A percentile compares a stretch with the other conserved stretches of the same genome.
Conservation (phyloP, 352 stramenopile genomes). For the Phytophthora tentaculata region DNA sequence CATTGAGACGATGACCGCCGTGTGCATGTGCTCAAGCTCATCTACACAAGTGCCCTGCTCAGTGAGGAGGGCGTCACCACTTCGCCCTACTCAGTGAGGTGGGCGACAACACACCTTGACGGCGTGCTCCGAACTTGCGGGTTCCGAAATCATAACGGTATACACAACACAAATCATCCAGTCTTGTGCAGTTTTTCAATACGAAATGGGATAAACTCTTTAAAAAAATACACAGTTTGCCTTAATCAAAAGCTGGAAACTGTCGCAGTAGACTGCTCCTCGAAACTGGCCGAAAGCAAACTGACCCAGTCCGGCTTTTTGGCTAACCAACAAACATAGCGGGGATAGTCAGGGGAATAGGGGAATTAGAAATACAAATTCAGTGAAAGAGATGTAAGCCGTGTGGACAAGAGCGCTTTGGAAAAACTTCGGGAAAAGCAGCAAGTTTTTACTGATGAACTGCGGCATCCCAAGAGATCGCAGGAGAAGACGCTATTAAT, state of each 20-base stretch:
- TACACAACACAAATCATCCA: not conserved
- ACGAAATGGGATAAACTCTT: too few species aligned
- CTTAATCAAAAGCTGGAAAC: not conserved
- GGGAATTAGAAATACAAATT: constrained; percentile 5
- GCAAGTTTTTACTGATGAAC: not conserved
- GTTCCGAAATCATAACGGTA: not conserved
- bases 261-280: not conserved
- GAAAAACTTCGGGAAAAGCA: constrained; percentile 7
- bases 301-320: constrained; percentile 23
- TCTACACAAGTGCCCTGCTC: constrained; percentile 22
- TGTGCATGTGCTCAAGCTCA: constrained; percentile 11
- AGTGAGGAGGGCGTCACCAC: constrained; percentile 19
- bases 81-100: constrained; percentile 23
- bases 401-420: not conserved
- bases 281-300: constrained; percentile 15
- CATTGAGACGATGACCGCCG: constrained; percentile 21
- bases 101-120: constrained; percentile 8
- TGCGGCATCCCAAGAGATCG: not conserved
- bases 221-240: not conserved
- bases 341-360: constrained; percentile 27
- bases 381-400: constrained; percentile 1
- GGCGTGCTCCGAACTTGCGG: constrained; percentile 15
- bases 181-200: too few species aligned
- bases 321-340: not conserved
- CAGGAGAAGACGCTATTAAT: not conserved